Base-by-base conservation (phyloP, 768 basidiomycete genomes). In the Strobilomyces dryophilus region DNA sequence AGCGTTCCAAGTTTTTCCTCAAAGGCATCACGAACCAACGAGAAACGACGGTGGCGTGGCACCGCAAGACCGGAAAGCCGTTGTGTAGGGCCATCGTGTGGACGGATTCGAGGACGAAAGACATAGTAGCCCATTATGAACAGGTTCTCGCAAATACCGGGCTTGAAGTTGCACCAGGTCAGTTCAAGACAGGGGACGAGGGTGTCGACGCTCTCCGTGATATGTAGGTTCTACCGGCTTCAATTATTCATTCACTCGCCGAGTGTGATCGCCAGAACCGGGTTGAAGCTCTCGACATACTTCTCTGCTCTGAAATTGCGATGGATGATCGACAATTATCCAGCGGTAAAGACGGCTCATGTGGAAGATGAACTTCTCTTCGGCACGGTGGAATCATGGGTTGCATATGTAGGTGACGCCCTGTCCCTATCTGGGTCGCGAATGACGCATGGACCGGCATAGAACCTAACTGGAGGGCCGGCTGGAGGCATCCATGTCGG, bases 331-430 rank as follows among this genome's bases (percentile, higher is more conserved):
- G 89, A 95, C 67, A 84, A 98, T 66, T 72, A 87, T 64, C 76
- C 79, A 4, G 81, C 84, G 29, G 92, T 98, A 50, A 70, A 77
- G 32, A 76, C 80, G 40, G 95, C 97, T 0, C 86, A 94, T 64
- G 83, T 87, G 36, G 72, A 80, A 35, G 92, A 92, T 68, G 80
- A 90, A 54, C 79, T 98, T 12, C 73, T 86, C 20, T 94, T 98
- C 64, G 97, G 97, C 21, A 99, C 97, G 2, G 87, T 99, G 48
- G 97, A 99, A 71, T 93, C 92, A 29, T 99, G 95, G 95, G 80
- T 99, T 43, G 81, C 85, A 61, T 98, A 93, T 70, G 92, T 94
- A 65, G 49, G 67, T 58, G 18, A 26, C n/a, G 1, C 20, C 1
- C 24, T 76, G 61, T 45, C 10, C 17, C 10, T 42, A 14, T 50